These are phyloP conservation scores for Ananas comosus DNA, from an alignment of 176 grass and related monocot species.

Conservation along the genomic window DNA sequence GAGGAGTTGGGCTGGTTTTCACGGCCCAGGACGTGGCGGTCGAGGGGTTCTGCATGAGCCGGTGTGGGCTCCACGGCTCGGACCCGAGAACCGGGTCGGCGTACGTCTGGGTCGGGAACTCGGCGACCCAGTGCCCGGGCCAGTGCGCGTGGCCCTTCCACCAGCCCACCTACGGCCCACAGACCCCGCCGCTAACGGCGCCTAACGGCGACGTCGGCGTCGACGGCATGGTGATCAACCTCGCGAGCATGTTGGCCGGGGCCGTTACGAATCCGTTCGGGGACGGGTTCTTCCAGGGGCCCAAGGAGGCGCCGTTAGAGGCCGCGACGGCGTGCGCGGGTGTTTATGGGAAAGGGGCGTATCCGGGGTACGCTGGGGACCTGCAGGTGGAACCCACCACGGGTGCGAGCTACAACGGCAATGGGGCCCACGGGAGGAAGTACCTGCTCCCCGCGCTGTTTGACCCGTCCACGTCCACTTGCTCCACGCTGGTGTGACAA, in stretches of 20 bases:
- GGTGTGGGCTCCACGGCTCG: slow-evolving; percentile 24
- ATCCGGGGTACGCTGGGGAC: slow-evolving; percentile 30
- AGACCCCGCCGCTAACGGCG: slow-evolving; percentile 19
- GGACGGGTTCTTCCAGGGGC: slow-evolving; percentile 35
- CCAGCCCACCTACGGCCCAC: slow-evolving; percentile 33
- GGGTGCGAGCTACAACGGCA: slow-evolving; percentile 32
- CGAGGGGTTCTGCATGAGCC: slow-evolving; percentile 31
- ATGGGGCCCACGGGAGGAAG: slow-evolving; percentile 24
- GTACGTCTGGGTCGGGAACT: slow-evolving; percentile 29
- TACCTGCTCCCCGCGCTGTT: slow-evolving; percentile 26
- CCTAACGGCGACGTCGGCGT: slow-evolving; percentile 32
- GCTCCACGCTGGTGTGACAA: slow-evolving; percentile 31
- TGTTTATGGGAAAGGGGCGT: slow-evolving; percentile 19
- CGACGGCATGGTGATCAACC: slow-evolving; percentile 37
- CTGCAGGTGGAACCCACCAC: slow-evolving; percentile 14
- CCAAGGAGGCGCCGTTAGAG: slow-evolving; percentile 12
- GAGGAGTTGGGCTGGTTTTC: slow-evolving; percentile 20
- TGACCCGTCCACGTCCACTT: slow-evolving; percentile 18
- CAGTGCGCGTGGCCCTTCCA: slow-evolving; percentile 53
- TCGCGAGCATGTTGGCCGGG: slow-evolving; percentile 39
- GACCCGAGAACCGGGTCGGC: not conserved
- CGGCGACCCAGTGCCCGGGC: slow-evolving; percentile 29
- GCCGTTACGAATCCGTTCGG: slow-evolving; percentile 30
- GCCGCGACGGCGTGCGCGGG: slow-evolving; percentile 19
- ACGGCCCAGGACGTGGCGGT: slow-evolving; percentile 25